These are phyloP conservation scores for Colletotrichum musicola DNA, from an alignment of 2,329 filamentous ascomycete species.

Conservation along the genomic window DNA sequence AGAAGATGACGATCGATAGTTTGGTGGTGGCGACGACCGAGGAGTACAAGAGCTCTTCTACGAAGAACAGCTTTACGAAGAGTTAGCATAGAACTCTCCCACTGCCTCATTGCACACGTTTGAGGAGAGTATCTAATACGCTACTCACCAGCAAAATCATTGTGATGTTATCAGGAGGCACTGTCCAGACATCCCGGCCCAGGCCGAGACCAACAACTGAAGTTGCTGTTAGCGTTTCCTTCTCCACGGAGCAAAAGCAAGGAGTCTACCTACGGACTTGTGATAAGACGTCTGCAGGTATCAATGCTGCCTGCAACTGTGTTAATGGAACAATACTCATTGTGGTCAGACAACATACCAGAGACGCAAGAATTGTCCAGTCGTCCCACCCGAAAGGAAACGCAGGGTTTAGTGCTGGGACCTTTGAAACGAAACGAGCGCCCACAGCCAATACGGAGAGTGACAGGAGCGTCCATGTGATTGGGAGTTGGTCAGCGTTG, in stretches of 20 bases:
- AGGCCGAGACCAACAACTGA: slow-evolving; percentile 15
- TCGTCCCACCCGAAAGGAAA: slow-evolving; percentile 24
- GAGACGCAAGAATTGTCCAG: slow-evolving; percentile 13
- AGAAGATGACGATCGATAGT: slow-evolving; percentile 24
- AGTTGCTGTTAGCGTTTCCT: background rate
- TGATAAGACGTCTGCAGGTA: slow-evolving; percentile 12
- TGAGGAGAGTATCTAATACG: background rate
- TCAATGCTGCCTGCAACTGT: background rate
- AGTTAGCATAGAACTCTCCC: background rate
- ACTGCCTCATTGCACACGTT: no score
- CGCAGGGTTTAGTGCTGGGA: slow-evolving; percentile 4
- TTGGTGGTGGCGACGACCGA: slow-evolving; percentile 23
- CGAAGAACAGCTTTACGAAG: slow-evolving; percentile 13
- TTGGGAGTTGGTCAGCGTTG: slow-evolving; percentile 14
- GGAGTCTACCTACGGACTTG: background rate
- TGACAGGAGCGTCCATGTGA: slow-evolving; percentile 20
- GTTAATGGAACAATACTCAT: background rate
- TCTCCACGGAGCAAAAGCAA: background rate
- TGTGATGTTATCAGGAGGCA: slow-evolving; percentile 26
- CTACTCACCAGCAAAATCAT: slow-evolving; percentile 21
- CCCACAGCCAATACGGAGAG: slow-evolving; percentile 6
- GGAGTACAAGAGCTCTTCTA: slow-evolving; percentile 21
- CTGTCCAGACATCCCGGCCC: slow-evolving; percentile 16
- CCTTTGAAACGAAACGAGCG: slow-evolving; percentile 8
- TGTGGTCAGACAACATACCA: background rate